A percentile compares a stretch with the other conserved stretches of the same genome.
These are phyloP conservation scores for Macroventuria anomochaeta DNA, from an alignment of 2,329 filamentous ascomycete genomes.

Conservation along the genomic window DNA sequence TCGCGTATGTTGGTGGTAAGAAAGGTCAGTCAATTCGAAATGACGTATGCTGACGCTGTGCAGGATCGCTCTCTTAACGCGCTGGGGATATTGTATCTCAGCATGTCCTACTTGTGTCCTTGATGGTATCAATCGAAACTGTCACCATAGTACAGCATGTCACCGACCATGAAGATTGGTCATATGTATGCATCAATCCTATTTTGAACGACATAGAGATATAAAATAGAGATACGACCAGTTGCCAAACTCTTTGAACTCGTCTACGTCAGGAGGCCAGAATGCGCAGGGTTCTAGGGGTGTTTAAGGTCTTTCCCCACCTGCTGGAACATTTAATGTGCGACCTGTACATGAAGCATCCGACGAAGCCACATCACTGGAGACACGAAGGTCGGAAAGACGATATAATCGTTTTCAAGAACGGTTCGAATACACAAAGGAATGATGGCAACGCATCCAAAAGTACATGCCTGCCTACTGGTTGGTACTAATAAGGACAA, in stretches of 20 bases:
- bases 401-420: slow-evolving; percentile 30
- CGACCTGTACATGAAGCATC: slow-evolving; percentile 34
- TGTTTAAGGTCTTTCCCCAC: slow-evolving; percentile 28
- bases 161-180: slow-evolving; percentile 34
- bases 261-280: slow-evolving; percentile 23
- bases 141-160: slow-evolving; percentile 27
- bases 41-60: slow-evolving; percentile 7
- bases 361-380: slow-evolving; percentile 37
- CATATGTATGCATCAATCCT: slow-evolving; percentile 33
- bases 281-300: slow-evolving; percentile 23
- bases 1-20: slow-evolving; percentile 33
- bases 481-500: slow-evolving; percentile 42
- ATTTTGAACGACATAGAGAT: slow-evolving; percentile 30
- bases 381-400: slow-evolving; percentile 33
- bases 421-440: slow-evolving; percentile 33
- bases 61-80: slow-evolving; percentile 25
- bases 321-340: slow-evolving; percentile 30
- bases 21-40: no score
- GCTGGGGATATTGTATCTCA: slow-evolving; percentile 30
- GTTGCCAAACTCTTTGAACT: slow-evolving; percentile 28
- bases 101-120: slow-evolving; percentile 20
- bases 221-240: slow-evolving; percentile 37
- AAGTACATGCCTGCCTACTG: slow-evolving; percentile 42
- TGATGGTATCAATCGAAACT: slow-evolving; percentile 31
- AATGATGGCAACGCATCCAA: slow-evolving; percentile 34